Evolutionary conservation across 345 rosid species (phyloP).

Genomic region (Orychophragmus violaceus): DNA sequence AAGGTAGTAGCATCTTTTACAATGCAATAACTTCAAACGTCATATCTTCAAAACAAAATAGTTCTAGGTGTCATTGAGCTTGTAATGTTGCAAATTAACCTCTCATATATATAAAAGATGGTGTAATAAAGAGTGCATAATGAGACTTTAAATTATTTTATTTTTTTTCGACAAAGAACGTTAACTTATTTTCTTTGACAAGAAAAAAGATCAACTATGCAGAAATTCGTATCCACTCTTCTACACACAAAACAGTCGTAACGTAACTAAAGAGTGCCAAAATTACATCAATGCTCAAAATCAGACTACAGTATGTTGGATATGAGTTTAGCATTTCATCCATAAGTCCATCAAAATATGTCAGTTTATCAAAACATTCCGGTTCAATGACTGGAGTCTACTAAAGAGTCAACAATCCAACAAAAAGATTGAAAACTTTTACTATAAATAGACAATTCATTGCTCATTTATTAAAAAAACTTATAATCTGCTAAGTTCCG

Average conservation of each 20-base stretch:
- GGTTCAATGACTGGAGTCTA: too few relatives aligned
- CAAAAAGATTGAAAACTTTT: too few relatives aligned
- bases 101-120: neutral
- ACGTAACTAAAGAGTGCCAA: neutral
- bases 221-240: neutral
- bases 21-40: slow-evolving; percentile 10
- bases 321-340: too few relatives aligned
- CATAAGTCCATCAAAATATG: too few relatives aligned
- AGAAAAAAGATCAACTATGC: too few relatives aligned
- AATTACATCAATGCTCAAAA: neutral
- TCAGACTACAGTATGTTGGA: neutral
- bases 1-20: slow-evolving; percentile 3
- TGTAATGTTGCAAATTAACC: neutral
- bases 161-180: neutral
- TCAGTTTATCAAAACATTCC: too few relatives aligned
- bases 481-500: too few relatives aligned
- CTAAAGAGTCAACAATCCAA: too few relatives aligned
- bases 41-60: neutral
- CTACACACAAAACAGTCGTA: neutral
- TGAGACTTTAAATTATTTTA: neutral
- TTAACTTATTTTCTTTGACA: too few relatives aligned
- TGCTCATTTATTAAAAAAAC: too few relatives aligned
- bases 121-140: neutral
- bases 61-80: slow-evolving; percentile 1
- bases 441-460: too few relatives aligned